A percentile compares a stretch with the other conserved stretches of the same genome.
Conservation (phyloP, 73 alveolate genomes). For the Paramecium sexaurelia region DNA sequence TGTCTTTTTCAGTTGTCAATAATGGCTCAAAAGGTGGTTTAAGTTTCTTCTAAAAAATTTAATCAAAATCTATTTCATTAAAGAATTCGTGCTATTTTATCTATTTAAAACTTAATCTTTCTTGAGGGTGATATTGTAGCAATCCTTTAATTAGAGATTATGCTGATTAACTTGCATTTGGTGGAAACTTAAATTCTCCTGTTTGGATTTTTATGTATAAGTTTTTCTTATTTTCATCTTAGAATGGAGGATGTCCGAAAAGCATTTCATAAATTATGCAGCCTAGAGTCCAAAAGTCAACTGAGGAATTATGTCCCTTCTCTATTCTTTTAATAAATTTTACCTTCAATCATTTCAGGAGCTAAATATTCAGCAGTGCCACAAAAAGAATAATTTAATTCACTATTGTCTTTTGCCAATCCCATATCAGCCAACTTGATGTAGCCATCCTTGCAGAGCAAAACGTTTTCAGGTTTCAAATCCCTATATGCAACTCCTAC, state of each 20-base stretch:
- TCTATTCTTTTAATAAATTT: background rate
- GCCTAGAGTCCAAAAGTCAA: conserved; percentile 47
- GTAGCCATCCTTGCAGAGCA: conserved; percentile 70
- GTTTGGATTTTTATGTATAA: conserved; percentile 1
- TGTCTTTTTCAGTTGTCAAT: conserved; percentile 12
- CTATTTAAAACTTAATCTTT: background rate
- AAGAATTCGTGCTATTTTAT: background rate
- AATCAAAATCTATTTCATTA: background rate
- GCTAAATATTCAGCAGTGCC: conserved; percentile 79
- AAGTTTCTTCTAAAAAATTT: background rate
- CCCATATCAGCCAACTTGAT: conserved; percentile 77
- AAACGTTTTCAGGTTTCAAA: conserved; percentile 77
- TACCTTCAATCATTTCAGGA: conserved; percentile 83
- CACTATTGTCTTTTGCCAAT: conserved; percentile 61
- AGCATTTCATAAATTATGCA: conserved; percentile 48
- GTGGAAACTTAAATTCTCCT: conserved; percentile 19
- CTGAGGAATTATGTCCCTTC: conserved; percentile 34
- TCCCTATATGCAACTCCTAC: conserved; percentile 73
- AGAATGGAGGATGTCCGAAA: conserved; percentile 42
- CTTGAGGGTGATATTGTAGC: conserved; percentile 18
- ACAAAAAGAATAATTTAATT: conserved; percentile 31
- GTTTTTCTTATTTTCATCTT: conserved; percentile 13
- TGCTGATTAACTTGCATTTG: background rate
- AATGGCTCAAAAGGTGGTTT: conserved; percentile 38
- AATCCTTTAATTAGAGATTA: background rate